Evolutionary conservation across 768 basidiomycete genomes (phyloP).

Genomic region (Phlegmacium glaucopus): DNA sequence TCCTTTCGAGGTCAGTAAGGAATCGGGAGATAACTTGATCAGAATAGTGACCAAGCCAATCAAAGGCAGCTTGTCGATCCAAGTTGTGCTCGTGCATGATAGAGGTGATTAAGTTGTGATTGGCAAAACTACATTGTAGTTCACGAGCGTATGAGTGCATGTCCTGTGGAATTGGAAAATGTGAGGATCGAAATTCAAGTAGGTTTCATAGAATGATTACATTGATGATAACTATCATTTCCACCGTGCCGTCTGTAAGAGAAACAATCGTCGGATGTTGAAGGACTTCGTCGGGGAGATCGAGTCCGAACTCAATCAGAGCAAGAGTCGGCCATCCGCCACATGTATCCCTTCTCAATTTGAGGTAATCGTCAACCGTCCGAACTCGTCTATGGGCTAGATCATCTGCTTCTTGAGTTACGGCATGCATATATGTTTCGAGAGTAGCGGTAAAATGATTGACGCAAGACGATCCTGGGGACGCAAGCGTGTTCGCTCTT

Average conservation of each 20-base stretch:
- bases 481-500: slow-evolving; percentile 9
- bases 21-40: slow-evolving; percentile 29
- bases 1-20: slow-evolving; percentile 16
- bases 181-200: not conserved
- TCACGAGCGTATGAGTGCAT: slow-evolving; percentile 39
- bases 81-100: slow-evolving; percentile 35
- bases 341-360: slow-evolving; percentile 50
- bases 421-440: slow-evolving; percentile 38
- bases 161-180: slow-evolving; percentile 22
- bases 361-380: slow-evolving; percentile 52
- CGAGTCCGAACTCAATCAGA: slow-evolving; percentile 53
- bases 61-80: slow-evolving; percentile 33
- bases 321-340: slow-evolving; percentile 50
- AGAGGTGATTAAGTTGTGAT: slow-evolving; percentile 39
- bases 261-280: too few species aligned
- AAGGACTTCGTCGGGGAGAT: slow-evolving; percentile 48
- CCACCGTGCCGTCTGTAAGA: slow-evolving; percentile 45
- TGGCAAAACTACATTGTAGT: slow-evolving; percentile 35
- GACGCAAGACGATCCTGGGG: slow-evolving; percentile 16
- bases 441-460: slow-evolving; percentile 32
- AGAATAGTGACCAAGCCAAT: slow-evolving; percentile 32
- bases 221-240: slow-evolving; percentile 39
- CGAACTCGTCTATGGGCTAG: slow-evolving; percentile 33
- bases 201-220: slow-evolving; percentile 14
- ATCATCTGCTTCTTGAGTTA: slow-evolving; percentile 41